Conservation (phyloP, 2,329 filamentous ascomycete species). For the Neocucurbitaria cava region DNA sequence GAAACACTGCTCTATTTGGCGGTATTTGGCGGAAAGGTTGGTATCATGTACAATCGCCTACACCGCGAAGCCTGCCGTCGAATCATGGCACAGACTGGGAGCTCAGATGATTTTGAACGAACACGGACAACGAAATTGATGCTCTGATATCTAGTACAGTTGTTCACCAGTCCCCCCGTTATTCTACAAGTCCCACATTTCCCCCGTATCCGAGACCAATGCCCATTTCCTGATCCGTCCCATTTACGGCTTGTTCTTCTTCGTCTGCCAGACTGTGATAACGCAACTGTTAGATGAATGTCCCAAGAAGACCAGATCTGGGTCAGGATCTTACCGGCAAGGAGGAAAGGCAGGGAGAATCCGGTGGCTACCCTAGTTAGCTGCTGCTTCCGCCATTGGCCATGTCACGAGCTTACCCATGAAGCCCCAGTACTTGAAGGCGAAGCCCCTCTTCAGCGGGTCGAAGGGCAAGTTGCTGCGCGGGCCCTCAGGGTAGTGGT, state of each 20-base stretch:
- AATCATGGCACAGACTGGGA: neutral
- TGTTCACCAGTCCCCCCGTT: slow-evolving; percentile 34
- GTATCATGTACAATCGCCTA: too few species aligned
- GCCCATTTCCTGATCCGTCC: slow-evolving; percentile 13
- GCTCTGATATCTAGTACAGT: slow-evolving; percentile 43
- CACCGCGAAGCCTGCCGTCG: too few species aligned
- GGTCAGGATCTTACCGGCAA: slow-evolving; percentile 63
- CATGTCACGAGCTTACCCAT: slow-evolving; percentile 62
- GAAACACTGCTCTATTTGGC: too few species aligned
- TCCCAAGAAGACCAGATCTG: neutral
- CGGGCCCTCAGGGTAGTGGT: slow-evolving; percentile 98
- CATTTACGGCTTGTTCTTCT: slow-evolving; percentile 62
- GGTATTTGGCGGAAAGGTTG: too few species aligned
- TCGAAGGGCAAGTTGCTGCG: slow-evolving; percentile 97
- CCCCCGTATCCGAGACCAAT: slow-evolving; percentile 23
- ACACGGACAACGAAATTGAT: slow-evolving; percentile 47
- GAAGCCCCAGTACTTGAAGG: slow-evolving; percentile 81
- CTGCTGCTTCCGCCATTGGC: slow-evolving; percentile 9
- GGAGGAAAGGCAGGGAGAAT: slow-evolving; percentile 66
- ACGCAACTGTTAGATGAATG: slow-evolving; percentile 24
- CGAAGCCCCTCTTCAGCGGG: slow-evolving; percentile 87
- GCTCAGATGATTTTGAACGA: slow-evolving; percentile 6
- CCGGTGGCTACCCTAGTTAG: slow-evolving; percentile 61
- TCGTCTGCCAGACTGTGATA: slow-evolving; percentile 68
- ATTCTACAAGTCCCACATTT: slow-evolving; percentile 40